Conservation (phyloP, 768 basidiomycete species). For the Sporobolomyces pararoseus region DNA sequence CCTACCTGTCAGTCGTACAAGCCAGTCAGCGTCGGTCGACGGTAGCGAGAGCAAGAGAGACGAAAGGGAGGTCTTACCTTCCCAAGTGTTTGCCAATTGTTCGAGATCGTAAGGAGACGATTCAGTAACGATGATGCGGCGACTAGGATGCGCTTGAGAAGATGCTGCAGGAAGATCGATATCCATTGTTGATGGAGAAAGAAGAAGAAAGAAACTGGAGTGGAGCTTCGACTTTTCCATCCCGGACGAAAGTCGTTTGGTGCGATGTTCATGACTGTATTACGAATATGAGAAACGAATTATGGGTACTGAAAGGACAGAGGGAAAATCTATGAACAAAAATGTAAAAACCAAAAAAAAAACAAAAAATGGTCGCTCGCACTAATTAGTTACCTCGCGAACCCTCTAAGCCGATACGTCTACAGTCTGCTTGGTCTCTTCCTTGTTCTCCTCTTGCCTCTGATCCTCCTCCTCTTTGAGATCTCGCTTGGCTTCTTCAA, state of each 20-base stretch:
- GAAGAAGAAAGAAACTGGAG: background rate
- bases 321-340: constrained; percentile 6
- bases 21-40: constrained; percentile 15
- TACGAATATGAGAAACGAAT: background rate
- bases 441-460: constrained; percentile 4
- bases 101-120: constrained; percentile 85
- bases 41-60: background rate
- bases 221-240: background rate
- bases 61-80: constrained; percentile 54
- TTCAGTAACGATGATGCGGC: constrained; percentile 58
- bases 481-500: constrained; percentile 25
- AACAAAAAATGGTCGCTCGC: too few species aligned
- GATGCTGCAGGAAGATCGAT: constrained; percentile 6
- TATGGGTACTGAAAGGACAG: background rate
- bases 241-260: too few species aligned
- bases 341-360: background rate
- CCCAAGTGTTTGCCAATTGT: constrained; percentile 68
- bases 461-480: background rate
- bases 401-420: too few species aligned
- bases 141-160: background rate
- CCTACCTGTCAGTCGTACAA: constrained; percentile 56
- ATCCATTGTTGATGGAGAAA: constrained; percentile 17
- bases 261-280: too few species aligned
- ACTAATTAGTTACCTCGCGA: too few species aligned
- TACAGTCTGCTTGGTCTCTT: too few species aligned